Percentiles rank a stretch among this genome's conserved stretches.
These are phyloP conservation scores for Dictyostelium citrinum DNA, from an alignment of 78 protist genomes.

Conservation along the genomic window DNA sequence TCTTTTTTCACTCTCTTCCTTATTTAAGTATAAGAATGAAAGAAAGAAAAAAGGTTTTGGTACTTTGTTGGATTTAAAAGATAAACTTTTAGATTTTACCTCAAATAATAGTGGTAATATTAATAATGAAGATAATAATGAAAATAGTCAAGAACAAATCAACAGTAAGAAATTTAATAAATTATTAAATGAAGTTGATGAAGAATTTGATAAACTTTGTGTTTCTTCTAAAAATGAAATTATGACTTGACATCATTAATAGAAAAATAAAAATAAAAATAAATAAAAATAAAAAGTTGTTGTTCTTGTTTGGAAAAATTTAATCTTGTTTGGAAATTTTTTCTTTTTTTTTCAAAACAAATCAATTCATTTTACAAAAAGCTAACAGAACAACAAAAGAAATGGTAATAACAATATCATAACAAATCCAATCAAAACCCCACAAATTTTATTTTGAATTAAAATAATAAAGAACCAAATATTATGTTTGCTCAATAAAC, in stretches of 20 bases:
- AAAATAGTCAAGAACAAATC: neutral
- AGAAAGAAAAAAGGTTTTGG: conserved; percentile 31
- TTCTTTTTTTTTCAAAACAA: too few species aligned
- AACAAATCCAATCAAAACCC: too few species aligned
- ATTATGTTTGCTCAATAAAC: too few species aligned
- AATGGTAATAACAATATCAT: too few species aligned
- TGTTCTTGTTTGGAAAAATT: too few species aligned
- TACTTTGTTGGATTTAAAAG: neutral
- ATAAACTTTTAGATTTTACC: neutral
- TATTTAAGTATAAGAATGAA: neutral
- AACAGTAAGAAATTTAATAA: neutral
- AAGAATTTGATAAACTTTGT: conserved; percentile 14
- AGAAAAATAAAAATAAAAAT: neutral
- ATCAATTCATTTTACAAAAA: too few species aligned
- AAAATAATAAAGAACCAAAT: too few species aligned
- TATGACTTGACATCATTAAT: neutral
- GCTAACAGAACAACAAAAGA: too few species aligned
- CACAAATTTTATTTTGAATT: too few species aligned
- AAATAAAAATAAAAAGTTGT: neutral
- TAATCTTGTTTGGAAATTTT: too few species aligned
- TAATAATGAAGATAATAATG: neutral
- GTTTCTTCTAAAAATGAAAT: neutral
- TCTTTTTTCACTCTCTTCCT: neutral
- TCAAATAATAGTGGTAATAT: neutral
- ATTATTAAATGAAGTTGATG: conserved; percentile 5